These are phyloP conservation scores for Mortierella sp. DNA, from an alignment of 371 early-diverging fungal species.

Conservation along the genomic window DNA sequence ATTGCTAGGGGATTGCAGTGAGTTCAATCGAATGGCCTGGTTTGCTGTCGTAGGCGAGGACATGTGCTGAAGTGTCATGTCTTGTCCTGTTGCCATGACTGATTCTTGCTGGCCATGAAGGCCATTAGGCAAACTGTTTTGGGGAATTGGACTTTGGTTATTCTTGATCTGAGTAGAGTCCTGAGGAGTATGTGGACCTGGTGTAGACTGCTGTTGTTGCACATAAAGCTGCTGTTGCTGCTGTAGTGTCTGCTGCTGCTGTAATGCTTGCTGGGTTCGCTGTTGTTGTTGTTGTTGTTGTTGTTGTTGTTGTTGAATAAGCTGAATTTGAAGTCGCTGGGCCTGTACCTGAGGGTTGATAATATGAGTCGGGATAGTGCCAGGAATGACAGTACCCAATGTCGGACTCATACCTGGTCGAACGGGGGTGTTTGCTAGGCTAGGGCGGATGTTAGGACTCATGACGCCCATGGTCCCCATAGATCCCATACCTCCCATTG, in stretches of 20 bases:
- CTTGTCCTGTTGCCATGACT: constrained; percentile 8
- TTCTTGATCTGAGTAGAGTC: constrained; percentile 37
- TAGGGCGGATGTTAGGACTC: constrained; percentile 28
- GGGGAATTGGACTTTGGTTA: constrained; percentile 38
- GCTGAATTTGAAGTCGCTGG: constrained; percentile 16
- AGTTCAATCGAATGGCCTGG: constrained; percentile 28
- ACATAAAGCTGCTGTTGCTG: constrained; percentile 32
- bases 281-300: constrained; percentile 22
- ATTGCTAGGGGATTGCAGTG: constrained; percentile 29
- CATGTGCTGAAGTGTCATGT: constrained; percentile 17
- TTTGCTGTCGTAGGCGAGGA: constrained; percentile 27
- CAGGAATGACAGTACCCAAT: constrained; percentile 9
- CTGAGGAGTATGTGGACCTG: constrained; percentile 48
- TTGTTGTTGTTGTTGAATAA: constrained; percentile 7
- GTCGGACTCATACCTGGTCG: constrained; percentile 39
- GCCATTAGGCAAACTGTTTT: constrained; percentile 32
- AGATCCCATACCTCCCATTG: no score
- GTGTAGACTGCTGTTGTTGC: constrained; percentile 29
- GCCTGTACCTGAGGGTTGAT: constrained; percentile 15
- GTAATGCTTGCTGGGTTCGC: constrained; percentile 20
- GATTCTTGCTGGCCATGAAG: constrained; percentile 22
- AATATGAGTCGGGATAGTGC: constrained; percentile 21
- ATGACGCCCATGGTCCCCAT: constrained; percentile 30
- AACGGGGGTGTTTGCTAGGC: constrained; percentile 17
- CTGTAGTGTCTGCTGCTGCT: constrained; percentile 22